phyloP scores from a whole-genome alignment of 2,329 filamentous ascomycete species.

The Botrytis elliptica region DNA sequence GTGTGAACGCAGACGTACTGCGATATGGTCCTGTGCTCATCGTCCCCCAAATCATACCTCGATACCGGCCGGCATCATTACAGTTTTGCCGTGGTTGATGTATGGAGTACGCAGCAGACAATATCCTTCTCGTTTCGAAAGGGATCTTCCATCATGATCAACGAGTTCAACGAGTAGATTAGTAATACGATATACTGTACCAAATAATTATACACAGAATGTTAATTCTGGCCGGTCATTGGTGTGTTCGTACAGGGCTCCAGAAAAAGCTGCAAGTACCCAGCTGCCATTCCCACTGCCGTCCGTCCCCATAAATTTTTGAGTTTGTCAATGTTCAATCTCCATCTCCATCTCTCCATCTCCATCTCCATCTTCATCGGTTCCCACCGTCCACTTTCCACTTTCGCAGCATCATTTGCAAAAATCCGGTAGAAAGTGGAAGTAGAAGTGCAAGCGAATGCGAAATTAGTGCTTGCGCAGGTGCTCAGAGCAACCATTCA shows the following conservation, averaged over 20 bases:
- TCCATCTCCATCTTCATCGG: neutral
- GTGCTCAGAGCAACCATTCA: neutral
- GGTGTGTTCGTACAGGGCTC: neutral
- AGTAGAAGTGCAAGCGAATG: constrained; percentile 12
- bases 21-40: neutral
- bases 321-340: neutral
- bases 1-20: neutral
- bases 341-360: neutral
- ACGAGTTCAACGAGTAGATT: neutral
- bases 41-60: neutral
- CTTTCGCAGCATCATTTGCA: neutral
- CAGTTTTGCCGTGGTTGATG: too few species aligned
- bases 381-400: neutral
- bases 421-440: neutral
- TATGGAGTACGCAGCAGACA: neutral
- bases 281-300: constrained; percentile 3
- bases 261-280: neutral
- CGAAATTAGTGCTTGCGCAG: constrained; percentile 12
- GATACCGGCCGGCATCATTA: neutral
- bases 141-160: neutral
- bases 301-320: neutral
- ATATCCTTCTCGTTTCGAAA: neutral
- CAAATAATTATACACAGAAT: neutral
- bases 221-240: neutral
- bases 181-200: neutral